phyloP scores from a whole-genome alignment of 2,329 filamentous ascomycete genomes.

The Lecanicillium sp. region DNA sequence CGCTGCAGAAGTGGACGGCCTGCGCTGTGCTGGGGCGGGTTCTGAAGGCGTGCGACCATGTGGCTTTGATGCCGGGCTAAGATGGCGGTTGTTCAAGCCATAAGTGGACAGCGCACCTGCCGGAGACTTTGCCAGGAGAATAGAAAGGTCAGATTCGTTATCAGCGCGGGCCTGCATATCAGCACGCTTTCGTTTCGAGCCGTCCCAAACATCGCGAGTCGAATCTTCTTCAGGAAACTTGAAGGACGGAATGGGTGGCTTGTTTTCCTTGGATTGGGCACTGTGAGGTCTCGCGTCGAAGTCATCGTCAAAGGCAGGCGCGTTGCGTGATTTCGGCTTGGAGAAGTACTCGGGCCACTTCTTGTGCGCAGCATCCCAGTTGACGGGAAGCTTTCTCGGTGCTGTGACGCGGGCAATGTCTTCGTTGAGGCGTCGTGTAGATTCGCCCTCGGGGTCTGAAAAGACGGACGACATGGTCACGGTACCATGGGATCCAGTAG shows the following conservation, averaged over 20 bases:
- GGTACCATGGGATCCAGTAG: constrained; percentile 48
- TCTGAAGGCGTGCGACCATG: constrained; percentile 23
- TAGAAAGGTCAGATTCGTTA: constrained; percentile 41
- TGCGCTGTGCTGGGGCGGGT: constrained; percentile 16
- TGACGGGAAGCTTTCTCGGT: constrained; percentile 29
- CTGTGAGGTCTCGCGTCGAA: constrained; percentile 27
- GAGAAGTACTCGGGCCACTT: constrained; percentile 45
- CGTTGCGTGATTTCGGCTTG: constrained; percentile 25
- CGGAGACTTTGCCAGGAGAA: constrained; percentile 32
- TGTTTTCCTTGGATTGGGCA: constrained; percentile 36
- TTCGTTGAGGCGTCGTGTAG: constrained; percentile 41
- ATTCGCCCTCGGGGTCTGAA: constrained; percentile 44
- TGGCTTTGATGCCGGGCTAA: constrained; percentile 29
- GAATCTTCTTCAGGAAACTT: constrained; percentile 30
- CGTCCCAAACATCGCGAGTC: constrained; percentile 30
- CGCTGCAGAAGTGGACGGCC: constrained; percentile 24
- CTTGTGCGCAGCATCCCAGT: constrained; percentile 37
- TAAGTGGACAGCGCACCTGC: constrained; percentile 17
- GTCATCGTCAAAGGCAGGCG: constrained; percentile 19
- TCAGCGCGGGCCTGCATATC: constrained; percentile 48
- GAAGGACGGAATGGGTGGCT: constrained; percentile 24
- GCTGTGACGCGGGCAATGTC: constrained; percentile 36
- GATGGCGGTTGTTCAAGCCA: constrained; percentile 22
- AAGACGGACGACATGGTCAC: constrained; percentile 46
- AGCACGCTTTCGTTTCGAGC: constrained; percentile 32